These are phyloP conservation scores for Ramaria sp. DNA, from an alignment of 768 basidiomycete species.

Conservation along the genomic window DNA sequence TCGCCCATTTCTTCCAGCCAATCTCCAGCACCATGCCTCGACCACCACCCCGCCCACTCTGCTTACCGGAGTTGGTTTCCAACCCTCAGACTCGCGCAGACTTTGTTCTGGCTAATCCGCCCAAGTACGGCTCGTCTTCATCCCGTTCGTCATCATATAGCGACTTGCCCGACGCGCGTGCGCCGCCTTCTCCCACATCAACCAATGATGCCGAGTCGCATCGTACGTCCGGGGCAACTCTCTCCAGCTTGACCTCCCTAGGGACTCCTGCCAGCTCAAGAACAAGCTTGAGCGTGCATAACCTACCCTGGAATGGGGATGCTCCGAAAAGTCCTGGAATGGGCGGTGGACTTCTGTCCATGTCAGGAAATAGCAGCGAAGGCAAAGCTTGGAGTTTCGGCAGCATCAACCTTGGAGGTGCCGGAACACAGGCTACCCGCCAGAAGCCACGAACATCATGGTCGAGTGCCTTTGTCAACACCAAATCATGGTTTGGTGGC, in stretches of 20 bases:
- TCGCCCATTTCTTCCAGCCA: background rate
- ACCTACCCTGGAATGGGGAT: background rate
- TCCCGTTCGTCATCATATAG: background rate
- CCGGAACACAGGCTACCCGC: too few relatives aligned
- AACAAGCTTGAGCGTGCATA: constrained; percentile 5
- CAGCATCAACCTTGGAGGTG: background rate
- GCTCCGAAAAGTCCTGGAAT: background rate
- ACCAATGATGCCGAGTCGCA: background rate
- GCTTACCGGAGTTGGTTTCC: constrained; percentile 4
- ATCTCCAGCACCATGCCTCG: background rate
- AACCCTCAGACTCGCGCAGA: constrained; percentile 2
- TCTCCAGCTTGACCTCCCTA: background rate
- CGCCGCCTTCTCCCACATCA: constrained; percentile 5
- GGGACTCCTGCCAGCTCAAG: background rate
- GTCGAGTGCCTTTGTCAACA: constrained; percentile 7
- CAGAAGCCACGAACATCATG: constrained; percentile 4
- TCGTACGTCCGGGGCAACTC: background rate
- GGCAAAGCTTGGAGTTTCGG: background rate
- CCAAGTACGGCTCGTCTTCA: background rate
- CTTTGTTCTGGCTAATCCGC: constrained; percentile 1
- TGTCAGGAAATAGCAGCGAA: background rate
- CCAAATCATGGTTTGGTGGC: constrained; percentile 7
- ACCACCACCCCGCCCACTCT: constrained; percentile 7
- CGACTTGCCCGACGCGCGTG: background rate
- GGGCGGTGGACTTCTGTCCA: background rate